These are phyloP conservation scores for Colletotrichum sp. DNA, from an alignment of 2,329 filamentous ascomycete genomes.

Conservation along the genomic window DNA sequence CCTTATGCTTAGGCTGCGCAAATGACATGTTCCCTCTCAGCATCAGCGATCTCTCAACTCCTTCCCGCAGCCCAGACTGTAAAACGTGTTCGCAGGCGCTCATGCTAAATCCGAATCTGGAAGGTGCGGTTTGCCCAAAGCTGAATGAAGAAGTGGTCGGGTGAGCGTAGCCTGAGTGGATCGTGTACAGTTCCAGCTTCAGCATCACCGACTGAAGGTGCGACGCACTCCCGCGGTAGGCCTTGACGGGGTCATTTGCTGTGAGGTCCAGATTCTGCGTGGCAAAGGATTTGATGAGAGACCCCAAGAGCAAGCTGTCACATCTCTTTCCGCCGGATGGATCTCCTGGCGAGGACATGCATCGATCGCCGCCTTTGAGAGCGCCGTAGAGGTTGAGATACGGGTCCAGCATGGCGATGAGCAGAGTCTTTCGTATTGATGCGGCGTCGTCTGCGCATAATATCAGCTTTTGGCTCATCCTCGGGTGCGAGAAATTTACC, in stretches of 20 bases:
- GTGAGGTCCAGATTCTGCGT: not conserved
- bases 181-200: conserved; percentile 4
- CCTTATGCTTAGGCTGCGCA: not conserved
- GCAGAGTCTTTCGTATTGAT: not conserved
- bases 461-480: not conserved
- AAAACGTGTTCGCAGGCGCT: not conserved
- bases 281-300: conserved; percentile 7
- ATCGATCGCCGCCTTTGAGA: not conserved
- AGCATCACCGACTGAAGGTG: not conserved
- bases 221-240: conserved; percentile 1
- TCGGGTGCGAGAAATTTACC: not conserved
- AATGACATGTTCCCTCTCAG: not conserved
- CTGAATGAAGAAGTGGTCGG: not conserved
- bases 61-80: not conserved
- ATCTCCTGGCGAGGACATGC: not conserved
- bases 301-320: conserved; percentile 14
- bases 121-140: not conserved
- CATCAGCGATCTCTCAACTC: not conserved
- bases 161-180: not conserved
- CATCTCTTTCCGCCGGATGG: not conserved
- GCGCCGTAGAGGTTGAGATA: not conserved
- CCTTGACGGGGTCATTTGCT: not conserved
- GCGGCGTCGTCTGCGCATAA: not conserved
- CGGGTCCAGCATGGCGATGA: not conserved
- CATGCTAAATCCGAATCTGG: not conserved